These are phyloP conservation scores for Linum tenue DNA, from an alignment of 345 rosid species.

Conservation along the genomic window DNA sequence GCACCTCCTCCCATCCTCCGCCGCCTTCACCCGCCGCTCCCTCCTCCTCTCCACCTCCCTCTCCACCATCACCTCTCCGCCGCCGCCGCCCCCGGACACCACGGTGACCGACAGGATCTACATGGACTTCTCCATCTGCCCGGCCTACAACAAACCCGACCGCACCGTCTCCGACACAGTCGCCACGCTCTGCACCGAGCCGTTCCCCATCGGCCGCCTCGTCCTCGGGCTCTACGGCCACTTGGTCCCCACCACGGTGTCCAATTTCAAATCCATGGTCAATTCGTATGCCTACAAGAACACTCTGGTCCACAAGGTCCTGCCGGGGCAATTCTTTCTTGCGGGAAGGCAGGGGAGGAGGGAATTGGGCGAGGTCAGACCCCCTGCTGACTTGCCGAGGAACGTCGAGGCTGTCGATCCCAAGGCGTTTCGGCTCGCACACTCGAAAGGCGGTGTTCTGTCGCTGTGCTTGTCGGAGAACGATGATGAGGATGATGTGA, in stretches of 20 bases:
- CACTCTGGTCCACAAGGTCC: constrained; percentile 70
- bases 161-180: constrained; percentile 34
- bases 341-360: constrained; percentile 70
- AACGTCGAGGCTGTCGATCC: constrained; percentile 67
- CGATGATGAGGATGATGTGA: constrained; percentile 66
- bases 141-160: constrained; percentile 58
- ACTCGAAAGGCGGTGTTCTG: constrained; percentile 56
- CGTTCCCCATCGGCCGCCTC: constrained; percentile 60
- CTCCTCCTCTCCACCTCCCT: constrained; percentile 29
- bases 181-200: constrained; percentile 44
- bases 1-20: constrained; percentile 33
- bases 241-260: constrained; percentile 63
- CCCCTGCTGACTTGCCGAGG: constrained; percentile 32
- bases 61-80: constrained; percentile 16
- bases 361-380: constrained; percentile 47
- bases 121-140: constrained; percentile 82
- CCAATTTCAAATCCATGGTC: constrained; percentile 79
- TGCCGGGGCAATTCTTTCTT: constrained; percentile 68
- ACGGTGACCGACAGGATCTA: constrained; percentile 81
- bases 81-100: constrained; percentile 35
- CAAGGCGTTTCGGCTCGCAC: constrained; percentile 49
- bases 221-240: constrained; percentile 73
- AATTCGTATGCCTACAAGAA: constrained; percentile 54
- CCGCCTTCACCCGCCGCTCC: constrained; percentile 19
- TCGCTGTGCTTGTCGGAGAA: constrained; percentile 78